Evolutionary conservation across 345 rosid species (phyloP), one percentile per base, ranked within the genome.

Genomic region (Acer saccharum): DNA sequence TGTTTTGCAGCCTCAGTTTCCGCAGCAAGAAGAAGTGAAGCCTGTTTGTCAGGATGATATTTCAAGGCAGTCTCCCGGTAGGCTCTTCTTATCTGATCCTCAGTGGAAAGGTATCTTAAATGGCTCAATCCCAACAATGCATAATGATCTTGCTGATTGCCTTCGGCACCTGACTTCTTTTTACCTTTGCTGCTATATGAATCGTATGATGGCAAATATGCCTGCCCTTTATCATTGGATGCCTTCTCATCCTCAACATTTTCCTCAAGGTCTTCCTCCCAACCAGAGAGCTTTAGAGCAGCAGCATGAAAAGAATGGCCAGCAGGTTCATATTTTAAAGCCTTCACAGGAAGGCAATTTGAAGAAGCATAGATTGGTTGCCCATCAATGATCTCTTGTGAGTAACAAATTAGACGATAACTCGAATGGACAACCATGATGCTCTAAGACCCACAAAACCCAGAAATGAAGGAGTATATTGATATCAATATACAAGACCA

Each of bases 41-140:
- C 98, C 23, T 91, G 94, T 82, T 97, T 97, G 86, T 97, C 99
- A 2, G 98, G 98, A 83, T 94, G 99, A 84, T 93, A 86, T 91
- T 87, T 90, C 89, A 97, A 54, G 18, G 99, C 99, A 72, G 95
- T 94, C 83, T 97, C 98, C 16, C 97, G 92, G 61, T 94, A 97
- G 65, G 92, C 89, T 83, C 86, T 94, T 77, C 92, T 89, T 61
- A 97, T 97, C 90, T 94, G 99, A 75, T 97, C 99, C 83, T 97
- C 98, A 1, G 98, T 91, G n/a, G 98, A 98, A 83, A 97, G 98
- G 72, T 97, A 97, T 74, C 99, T 87, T 71, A 94, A 81, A 86
- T 94, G 98, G 84, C 94, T 80, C 89, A 97, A 86, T 57, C 98
- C 98, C 88, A 94, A 61, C 82, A 97, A 69, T 0, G 98, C 98